Evolutionary conservation across 2,329 filamentous ascomycete genomes (phyloP).

Genomic region (Trichophyton rubrum): DNA sequence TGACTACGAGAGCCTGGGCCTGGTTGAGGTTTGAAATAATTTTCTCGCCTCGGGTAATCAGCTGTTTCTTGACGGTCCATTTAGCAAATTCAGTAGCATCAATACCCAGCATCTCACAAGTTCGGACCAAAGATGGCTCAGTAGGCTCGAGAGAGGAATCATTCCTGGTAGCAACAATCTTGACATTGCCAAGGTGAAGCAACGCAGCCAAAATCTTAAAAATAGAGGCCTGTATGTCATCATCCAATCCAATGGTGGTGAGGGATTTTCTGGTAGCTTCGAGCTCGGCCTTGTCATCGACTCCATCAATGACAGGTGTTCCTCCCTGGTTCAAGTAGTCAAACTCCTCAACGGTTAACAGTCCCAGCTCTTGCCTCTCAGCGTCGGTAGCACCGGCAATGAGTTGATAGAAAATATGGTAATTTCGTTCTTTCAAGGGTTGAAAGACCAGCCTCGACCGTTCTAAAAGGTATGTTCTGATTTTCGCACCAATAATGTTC

Average conservation of each 20-base stretch:
- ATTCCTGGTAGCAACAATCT: constrained; percentile 79
- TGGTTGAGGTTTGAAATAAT: constrained; percentile 92
- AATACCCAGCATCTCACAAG: constrained; percentile 77
- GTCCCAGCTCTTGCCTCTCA: constrained; percentile 64
- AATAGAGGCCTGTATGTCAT: constrained; percentile 64
- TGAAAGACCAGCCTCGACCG: constrained; percentile 94
- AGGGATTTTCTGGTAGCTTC: constrained; percentile 76
- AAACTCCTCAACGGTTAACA: constrained; percentile 78
- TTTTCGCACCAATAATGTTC: constrained; percentile 95
- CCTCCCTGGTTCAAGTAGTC: constrained; percentile 95
- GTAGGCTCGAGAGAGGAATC: constrained; percentile 71
- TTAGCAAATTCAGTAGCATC: constrained; percentile 77
- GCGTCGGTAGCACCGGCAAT: constrained; percentile 80
- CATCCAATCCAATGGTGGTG: constrained; percentile 70
- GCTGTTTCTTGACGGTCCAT: constrained; percentile 98
- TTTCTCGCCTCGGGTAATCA: constrained; percentile 91
- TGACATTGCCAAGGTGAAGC: constrained; percentile 89
- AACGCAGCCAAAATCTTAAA: constrained; percentile 84
- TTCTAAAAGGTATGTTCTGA: constrained; percentile 88
- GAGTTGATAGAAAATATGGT: constrained; percentile 98
- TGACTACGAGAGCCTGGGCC: constrained; percentile 83
- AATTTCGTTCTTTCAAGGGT: constrained; percentile 93
- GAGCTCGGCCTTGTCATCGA: constrained; percentile 93
- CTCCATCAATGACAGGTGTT: constrained; percentile 78
- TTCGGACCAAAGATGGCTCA: constrained; percentile 70